Conservation (phyloP, 2,329 filamentous ascomycete species). For the Cladosporium sp. region DNA sequence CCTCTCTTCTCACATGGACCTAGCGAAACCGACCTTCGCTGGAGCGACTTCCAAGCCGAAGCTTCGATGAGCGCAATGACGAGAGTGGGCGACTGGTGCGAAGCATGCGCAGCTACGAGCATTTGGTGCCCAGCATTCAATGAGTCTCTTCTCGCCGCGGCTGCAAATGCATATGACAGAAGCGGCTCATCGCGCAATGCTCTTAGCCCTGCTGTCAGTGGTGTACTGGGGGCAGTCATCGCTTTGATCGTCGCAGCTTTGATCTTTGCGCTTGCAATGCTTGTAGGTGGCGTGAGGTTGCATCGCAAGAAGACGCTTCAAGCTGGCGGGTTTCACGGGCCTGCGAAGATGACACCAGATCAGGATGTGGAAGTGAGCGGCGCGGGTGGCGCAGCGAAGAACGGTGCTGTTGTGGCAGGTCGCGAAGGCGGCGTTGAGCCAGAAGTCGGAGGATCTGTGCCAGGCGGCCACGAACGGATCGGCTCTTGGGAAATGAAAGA, state of each 20-base stretch:
- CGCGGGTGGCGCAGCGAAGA: constrained; percentile 24
- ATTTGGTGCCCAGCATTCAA: constrained; percentile 50
- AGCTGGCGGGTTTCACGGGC: constrained; percentile 53
- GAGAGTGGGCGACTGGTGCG: constrained; percentile 51
- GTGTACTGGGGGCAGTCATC: constrained; percentile 54
- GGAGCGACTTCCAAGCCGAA: constrained; percentile 46
- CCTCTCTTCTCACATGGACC: constrained; percentile 50
- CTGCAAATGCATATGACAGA: background rate
- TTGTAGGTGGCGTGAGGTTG: constrained; percentile 44
- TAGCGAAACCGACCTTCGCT: constrained; percentile 44
- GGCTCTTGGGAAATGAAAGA: constrained; percentile 56
- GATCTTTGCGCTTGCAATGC: constrained; percentile 39
- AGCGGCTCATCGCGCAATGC: background rate
- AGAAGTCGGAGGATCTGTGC: constrained; percentile 28
- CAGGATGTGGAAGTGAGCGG: constrained; percentile 45
- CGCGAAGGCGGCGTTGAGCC: constrained; percentile 11
- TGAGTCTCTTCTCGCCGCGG: constrained; percentile 15
- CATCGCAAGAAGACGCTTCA: constrained; percentile 33
- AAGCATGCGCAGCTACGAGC: constrained; percentile 37
- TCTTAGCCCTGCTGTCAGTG: constrained; percentile 45
- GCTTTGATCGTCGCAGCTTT: constrained; percentile 45
- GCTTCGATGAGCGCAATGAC: constrained; percentile 43
- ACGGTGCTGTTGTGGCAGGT: constrained; percentile 27
- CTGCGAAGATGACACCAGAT: constrained; percentile 51
- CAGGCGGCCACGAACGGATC: constrained; percentile 47